Base-by-base conservation (phyloP, 78 protist species). In the Mantamonas sphyraenae region DNA sequence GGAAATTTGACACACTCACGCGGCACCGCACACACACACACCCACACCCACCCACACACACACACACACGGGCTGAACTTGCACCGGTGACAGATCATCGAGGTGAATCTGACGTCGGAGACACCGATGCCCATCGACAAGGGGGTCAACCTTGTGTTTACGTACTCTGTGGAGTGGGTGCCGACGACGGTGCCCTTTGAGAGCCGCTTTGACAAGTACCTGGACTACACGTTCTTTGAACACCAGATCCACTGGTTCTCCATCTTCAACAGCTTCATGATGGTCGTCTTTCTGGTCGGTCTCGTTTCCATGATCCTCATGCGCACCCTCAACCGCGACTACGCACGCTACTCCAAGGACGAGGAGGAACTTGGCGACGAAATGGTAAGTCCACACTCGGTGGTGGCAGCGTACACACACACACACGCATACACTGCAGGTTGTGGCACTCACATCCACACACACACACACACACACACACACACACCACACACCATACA, bases 161-260 rank as follows among this genome's bases (percentile, higher is more conserved):
- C 86, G 16, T 86, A 76, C 69, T 30, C 43, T 4, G 80, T 80
- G 58, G 28, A 31, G 28, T 91, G 91, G 90, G 8, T 28, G 3
- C 37, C 17, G 40, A 37, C 86, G 17, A 38, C 22, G 17, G 26
- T 39, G 8, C 0, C 56, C n/a, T 89, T 79, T 37, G 47, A 50
- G 22, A 10, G 62, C 34, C 73, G 97, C 30, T 89, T 88, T 77
- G 71, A 83, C 20, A 68, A 80, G 62, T 89, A 87, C 58, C 83
- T 92, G 19, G 93, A 92, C 80, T 28, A 79, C 40, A 40, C 33
- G 37, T 89, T 92, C 47, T 92, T 92, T 61, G 93, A 92, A 79
- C 94, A 92, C 75, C 40, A 82, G 84, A 90, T 90, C 63, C 95
- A 87, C 71, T 91, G 90, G 93, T 86, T 89, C 58, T 66, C 90